Evolutionary conservation across 495 filamentous ascomycete species (phyloP).

Genomic region (Lasiosphaeriaceae sp.): DNA sequence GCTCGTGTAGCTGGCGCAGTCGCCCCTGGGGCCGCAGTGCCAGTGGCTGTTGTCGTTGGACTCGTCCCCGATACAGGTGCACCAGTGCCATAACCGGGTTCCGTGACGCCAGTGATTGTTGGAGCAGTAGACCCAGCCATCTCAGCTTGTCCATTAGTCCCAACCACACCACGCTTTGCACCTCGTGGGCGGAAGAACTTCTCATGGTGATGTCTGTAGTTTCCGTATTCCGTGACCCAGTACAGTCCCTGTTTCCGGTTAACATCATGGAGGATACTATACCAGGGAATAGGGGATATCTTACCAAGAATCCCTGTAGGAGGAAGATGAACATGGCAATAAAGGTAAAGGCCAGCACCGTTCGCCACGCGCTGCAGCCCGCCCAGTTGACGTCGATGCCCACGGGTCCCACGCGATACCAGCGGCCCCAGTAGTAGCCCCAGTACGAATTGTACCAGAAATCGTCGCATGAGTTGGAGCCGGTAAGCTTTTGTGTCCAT

Average conservation of each 20-base stretch:
- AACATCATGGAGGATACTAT: background rate
- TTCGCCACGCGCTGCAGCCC: slow-evolving; percentile 17
- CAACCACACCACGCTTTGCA: no score
- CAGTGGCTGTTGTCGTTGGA: no score
- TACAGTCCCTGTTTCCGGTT: slow-evolving; percentile 2
- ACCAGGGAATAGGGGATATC: background rate
- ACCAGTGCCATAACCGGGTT: no score
- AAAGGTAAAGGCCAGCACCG: slow-evolving; percentile 22
- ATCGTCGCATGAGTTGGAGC: slow-evolving; percentile 9
- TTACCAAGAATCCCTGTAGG: slow-evolving; percentile 11
- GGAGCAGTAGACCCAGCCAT: no score
- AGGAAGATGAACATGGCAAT: slow-evolving; percentile 12
- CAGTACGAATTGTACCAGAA: slow-evolving; percentile 17
- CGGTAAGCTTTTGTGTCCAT: slow-evolving; percentile 7
- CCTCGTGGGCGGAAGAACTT: background rate
- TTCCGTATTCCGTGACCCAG: slow-evolving; percentile 9
- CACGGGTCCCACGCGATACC: slow-evolving; percentile 7
- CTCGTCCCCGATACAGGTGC: no score
- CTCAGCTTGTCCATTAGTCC: no score
- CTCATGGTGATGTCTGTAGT: background rate
- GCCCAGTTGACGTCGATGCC: slow-evolving; percentile 17
- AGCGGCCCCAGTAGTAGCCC: slow-evolving; percentile 25
- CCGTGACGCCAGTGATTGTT: no score
- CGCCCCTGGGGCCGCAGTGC: no score
- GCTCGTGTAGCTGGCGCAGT: no score